Base-by-base conservation (phyloP, 495 filamentous ascomycete species). In the Polyplosphaeria fusca region DNA sequence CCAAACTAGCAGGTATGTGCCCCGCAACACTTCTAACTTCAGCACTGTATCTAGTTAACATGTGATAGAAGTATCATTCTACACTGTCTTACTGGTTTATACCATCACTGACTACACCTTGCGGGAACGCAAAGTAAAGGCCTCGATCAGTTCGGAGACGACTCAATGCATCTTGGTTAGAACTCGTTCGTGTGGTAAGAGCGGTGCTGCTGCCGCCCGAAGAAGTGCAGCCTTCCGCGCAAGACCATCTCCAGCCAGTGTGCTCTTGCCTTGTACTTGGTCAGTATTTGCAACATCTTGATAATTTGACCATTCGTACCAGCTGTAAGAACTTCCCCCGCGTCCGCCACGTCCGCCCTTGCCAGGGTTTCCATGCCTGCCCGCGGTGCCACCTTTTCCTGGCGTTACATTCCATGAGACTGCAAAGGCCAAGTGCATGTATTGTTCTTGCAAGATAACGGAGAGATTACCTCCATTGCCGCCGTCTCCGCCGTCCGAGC, bases 321-420 rank as follows among this genome's bases (percentile, higher is more conserved):
- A 35, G 30, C 7, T 35, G 30, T 35, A 35, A 35, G 30, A 35
- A 7, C 35, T 18, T 27, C 68, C 68, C 19, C 68, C 65, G 25
- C 49, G 42, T 30, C 68, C 68, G n/a, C 64, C 64, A 19, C 38
- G 30, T 13, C 43, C 53, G 23, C 62, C 58, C 14, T 24, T 52
- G 23, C 64, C 55, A 9, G 55, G 55, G 16, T 40, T 19, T 12
- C 68, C 63, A 25, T 56, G 58, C 18, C 40, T 37, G 14, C 68
- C 68, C 18, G 68, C 57, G 5, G 40, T 38, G 30, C 65, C 68
- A 23, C 63, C 63, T 14, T 18, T 39, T 41, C 58, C 58, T 16
- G 54, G 35, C 18, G 23, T 24, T 5, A 52, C 47, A 24, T 61
- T 27, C 59, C 61, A 62, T 18, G 41, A 20, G 12, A 38, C 32